Base-by-base conservation (phyloP, 2,329 filamentous ascomycete species). In the Tolypocladium nubicola region DNA sequence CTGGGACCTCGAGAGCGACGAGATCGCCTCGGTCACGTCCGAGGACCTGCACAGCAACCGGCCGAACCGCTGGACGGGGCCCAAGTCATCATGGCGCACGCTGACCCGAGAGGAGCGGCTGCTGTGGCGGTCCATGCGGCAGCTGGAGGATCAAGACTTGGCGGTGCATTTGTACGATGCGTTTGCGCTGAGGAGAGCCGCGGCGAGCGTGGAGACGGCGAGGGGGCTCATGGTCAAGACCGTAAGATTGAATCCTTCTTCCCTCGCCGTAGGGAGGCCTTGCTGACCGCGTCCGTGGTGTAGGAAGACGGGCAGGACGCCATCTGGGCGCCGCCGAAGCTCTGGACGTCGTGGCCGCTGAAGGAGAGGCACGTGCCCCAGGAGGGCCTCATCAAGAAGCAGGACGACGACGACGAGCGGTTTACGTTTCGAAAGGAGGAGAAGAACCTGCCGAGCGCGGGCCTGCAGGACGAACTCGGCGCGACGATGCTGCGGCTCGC, bases 311-410 rank as follows among this genome's bases (percentile, higher is more conserved):
- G 67, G 5, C 61, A 66, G 39, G 61, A 72, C 8, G 62, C 57
- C 2, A 62, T 72, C 50, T 85, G 82, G 78, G 70, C 69, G 5
- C 81, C 81, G 2, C 76, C 81, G 0, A 82, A 80, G 58, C 62
- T 68, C 5, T 97, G 93, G 92, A 89, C 89, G 21, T 88, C 91
- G 0, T 97, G 93, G 93, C 93, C 93, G 5, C 70, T 95, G 66
- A 77, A 78, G 23, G 76, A 81, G 5, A 72, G 76, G 9, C 73
- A 79, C 33, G 84, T 94, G 9, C 89, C 88, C 1, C 73, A 75
- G 19, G 75, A 77, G 16, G 74, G 75, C 23, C 79, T 88, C 60
- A 68, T 75, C 55, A 76, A 75, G 62, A 74, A 68, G 60, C 68
- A 68, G 9, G 64, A 71, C 9, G 76, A 82, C 53, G 73, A 76